Evolutionary conservation across 139 green algal genomes (phyloP).

Genomic region (Chlamydomonas sphaeroides): DNA sequence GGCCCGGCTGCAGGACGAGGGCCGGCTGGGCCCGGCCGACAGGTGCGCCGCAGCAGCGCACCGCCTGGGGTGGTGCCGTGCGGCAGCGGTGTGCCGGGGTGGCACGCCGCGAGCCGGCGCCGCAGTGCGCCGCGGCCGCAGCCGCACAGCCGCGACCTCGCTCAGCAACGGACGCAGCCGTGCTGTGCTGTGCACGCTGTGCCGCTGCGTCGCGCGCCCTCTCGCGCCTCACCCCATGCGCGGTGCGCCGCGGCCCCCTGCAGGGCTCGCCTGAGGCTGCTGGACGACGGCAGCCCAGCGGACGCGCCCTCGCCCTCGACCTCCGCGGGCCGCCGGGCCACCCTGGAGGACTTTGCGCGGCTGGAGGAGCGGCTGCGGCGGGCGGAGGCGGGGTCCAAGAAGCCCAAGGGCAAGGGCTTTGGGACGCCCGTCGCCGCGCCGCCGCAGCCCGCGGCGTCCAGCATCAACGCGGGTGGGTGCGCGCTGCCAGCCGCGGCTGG

Average conservation of each 20-base stretch:
- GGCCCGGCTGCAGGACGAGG: not conserved
- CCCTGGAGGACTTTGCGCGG: conserved; percentile 16
- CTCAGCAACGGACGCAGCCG: too few relatives aligned
- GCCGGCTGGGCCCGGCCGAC: not conserved
- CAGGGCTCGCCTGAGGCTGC: conserved; percentile 30
- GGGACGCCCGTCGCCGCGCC: not conserved
- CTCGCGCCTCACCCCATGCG: too few relatives aligned
- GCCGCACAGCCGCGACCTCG: too few relatives aligned
- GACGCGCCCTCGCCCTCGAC: not conserved
- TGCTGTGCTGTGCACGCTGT: too few relatives aligned
- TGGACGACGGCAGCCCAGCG: not conserved
- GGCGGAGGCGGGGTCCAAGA: conserved; percentile 3
- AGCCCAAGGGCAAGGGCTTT: conserved; percentile 32
- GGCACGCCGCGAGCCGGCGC: too few relatives aligned
- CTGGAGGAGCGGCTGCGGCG: conserved; percentile 24
- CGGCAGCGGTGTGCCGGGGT: too few relatives aligned
- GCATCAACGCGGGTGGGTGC: not conserved
- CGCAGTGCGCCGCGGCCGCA: too few relatives aligned
- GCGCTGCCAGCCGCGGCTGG: not conserved
- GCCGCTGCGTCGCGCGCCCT: too few relatives aligned
- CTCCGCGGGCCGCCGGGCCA: not conserved
- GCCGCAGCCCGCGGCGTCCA: not conserved
- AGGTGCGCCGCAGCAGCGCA: too few relatives aligned
- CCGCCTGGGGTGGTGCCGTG: too few relatives aligned
- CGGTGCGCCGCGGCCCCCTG: too few relatives aligned